These are phyloP conservation scores for Capronia coronata DNA, from an alignment of 2,329 filamentous ascomycete species.

Conservation along the genomic window DNA sequence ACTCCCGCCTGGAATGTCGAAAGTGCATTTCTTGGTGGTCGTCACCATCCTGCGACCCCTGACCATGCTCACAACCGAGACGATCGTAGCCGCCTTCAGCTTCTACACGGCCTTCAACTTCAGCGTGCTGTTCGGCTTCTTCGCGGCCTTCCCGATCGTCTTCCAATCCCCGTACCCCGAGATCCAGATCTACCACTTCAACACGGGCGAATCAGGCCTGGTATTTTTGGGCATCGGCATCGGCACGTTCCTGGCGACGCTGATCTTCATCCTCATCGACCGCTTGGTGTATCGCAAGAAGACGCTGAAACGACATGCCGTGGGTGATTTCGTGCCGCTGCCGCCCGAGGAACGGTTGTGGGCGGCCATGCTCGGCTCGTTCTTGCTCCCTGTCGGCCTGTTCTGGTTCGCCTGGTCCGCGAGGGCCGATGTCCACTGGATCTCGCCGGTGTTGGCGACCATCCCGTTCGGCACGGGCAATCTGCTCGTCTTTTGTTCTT, in stretches of 20 bases:
- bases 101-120: constrained; percentile 73
- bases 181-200: constrained; percentile 57
- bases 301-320: constrained; percentile 9
- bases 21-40: constrained; percentile 34
- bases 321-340: constrained; percentile 25
- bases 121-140: constrained; percentile 72
- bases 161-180: constrained; percentile 49
- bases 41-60: constrained; percentile 49
- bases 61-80: constrained; percentile 60
- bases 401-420: constrained; percentile 47
- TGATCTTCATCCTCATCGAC: constrained; percentile 26
- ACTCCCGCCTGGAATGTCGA: constrained; percentile 56
- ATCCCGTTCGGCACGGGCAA: constrained; percentile 30
- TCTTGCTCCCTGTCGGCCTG: constrained; percentile 42
- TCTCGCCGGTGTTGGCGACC: constrained; percentile 29
- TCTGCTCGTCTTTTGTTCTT: constrained; percentile 42
- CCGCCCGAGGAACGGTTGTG: constrained; percentile 47
- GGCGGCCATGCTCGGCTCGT: constrained; percentile 45
- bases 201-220: constrained; percentile 60
- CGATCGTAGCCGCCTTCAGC: constrained; percentile 61
- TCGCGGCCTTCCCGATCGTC: constrained; percentile 77
- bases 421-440: constrained; percentile 38
- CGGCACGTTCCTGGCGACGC: constrained; percentile 55
- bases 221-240: constrained; percentile 75
- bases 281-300: constrained; percentile 23